Evolutionary conservation across 2,329 filamentous ascomycete species (phyloP), one percentile per base, ranked within the genome.

Genomic region (Fusarium citri): DNA sequence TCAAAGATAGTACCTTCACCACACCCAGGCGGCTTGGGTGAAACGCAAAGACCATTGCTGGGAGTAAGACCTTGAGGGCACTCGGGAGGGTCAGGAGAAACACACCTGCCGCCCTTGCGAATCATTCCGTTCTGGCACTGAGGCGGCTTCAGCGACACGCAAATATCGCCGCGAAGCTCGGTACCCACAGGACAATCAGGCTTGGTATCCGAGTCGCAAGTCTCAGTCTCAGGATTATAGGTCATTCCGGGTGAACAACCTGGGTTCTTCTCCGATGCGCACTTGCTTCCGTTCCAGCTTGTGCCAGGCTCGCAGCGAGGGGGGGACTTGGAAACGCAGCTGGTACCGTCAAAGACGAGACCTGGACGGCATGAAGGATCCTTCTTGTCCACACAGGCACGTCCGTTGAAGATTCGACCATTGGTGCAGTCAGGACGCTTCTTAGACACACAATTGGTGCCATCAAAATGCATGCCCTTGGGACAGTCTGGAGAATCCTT

Each of bases 1-100:
- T 66, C 60, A 23, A 65, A 66, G 37, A 66, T 34, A 4, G 60
- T 54, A 4, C 63, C 60, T 22, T 66, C 47, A 18, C 63, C 54
- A 25, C 60, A 66, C 2, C 28, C 26, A 6, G 63, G 60, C 0
- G 23, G 25, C 42, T 53, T 59, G 10, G 22, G 22, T 1, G 63
- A 65, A 10, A 66, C n/a, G 25, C 54, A 66, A 14, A 54, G 28
- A 3, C 53, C 47, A 9, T 62, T 62, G 6, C 34, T 59, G 0
- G 55, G 53, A 45, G 8, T 42, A 12, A 65, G 60, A 1, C 63
- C 63, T 3, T 6, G 10, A n/a, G 63, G 34, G n/a, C 63, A 66
- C 3, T 22, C 43, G 1, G 60, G 63, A 0, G 28, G 53, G 0
- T 54, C 30, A 2, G n/a, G 2, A 31, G 63, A 66, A 0, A 66